Conservation (phyloP, 148 eudicot species). For the Nyssa sinensis region DNA sequence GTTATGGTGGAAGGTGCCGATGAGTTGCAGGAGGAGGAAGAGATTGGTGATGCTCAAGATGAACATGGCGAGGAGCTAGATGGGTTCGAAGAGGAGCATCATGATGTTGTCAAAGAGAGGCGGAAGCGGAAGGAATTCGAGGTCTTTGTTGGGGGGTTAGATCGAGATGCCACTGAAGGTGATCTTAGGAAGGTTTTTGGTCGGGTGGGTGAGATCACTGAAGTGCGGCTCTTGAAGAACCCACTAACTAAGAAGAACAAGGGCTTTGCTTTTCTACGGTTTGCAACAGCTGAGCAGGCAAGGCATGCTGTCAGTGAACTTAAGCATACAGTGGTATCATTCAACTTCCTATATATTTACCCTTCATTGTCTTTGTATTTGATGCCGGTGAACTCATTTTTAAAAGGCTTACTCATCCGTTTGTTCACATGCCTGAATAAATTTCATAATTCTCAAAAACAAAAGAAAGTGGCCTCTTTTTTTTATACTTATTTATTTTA, state of each 20-base stretch:
- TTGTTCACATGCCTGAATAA: background rate
- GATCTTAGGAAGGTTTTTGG: constrained; percentile 2
- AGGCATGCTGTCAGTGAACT: constrained; percentile 13
- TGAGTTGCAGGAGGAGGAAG: background rate
- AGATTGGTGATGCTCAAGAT: background rate
- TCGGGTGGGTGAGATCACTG: constrained; percentile 9
- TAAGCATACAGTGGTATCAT: constrained; percentile 5
- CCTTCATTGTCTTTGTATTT: background rate
- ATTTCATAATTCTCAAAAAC: background rate
- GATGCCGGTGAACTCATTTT: background rate
- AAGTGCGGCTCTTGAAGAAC: constrained; percentile 9
- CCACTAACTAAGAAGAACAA: constrained; percentile 9
- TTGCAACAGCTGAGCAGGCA: constrained; percentile 8
- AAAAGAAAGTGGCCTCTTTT: background rate
- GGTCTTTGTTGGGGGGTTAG: constrained; percentile 11
- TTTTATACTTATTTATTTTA: background rate
- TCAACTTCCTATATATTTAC: background rate
- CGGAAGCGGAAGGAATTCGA: constrained; percentile 6
- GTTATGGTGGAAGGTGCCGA: background rate
- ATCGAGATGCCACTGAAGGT: constrained; percentile 4
- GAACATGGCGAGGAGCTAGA: background rate
- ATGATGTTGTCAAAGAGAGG: background rate
- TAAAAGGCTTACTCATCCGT: background rate
- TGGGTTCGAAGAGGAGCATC: background rate
- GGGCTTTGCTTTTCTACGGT: constrained; percentile 7